Conservation (phyloP, 805 yeast species). For the Hanseniaspora guilliermondii region DNA sequence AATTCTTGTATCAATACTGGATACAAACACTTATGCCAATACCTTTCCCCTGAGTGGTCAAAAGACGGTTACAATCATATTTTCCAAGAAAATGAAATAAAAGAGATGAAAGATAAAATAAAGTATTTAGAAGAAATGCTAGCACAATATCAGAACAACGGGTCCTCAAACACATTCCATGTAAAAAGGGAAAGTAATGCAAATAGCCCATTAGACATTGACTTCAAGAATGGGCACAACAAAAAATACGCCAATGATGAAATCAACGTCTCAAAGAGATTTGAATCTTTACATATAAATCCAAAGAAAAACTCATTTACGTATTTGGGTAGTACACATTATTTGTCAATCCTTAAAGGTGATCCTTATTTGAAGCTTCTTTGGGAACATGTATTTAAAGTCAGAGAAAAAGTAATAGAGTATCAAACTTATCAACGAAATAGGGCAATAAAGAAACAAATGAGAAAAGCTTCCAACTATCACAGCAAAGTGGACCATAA, state of each 20-base stretch:
- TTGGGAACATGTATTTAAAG: conserved; percentile 39
- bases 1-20: conserved; percentile 46
- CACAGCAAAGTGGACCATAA: not conserved
- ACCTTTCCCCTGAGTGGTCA: conserved; percentile 52
- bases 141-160: conserved; percentile 21
- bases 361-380: conserved; percentile 43
- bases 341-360: conserved; percentile 48
- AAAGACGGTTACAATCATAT: conserved; percentile 35
- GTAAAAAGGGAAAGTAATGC: not conserved
- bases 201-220: not conserved
- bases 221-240: not conserved
- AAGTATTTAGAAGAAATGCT: conserved; percentile 40
- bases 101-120: conserved; percentile 47
- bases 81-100: conserved; percentile 35
- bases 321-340: conserved; percentile 42
- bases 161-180: conserved; percentile 4
- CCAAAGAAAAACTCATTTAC: conserved; percentile 31
- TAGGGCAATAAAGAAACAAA: not conserved
- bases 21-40: conserved; percentile 45
- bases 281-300: conserved; percentile 33
- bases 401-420: conserved; percentile 30
- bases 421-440: conserved; percentile 23
- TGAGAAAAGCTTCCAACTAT: not conserved
- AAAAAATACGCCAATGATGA: conserved; percentile 25
- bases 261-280: conserved; percentile 31